Percentiles rank a stretch among this genome's conserved stretches.
Conservation (phyloP, 2,329 filamentous ascomycete genomes). For the Trichoderma cornu-damae region DNA sequence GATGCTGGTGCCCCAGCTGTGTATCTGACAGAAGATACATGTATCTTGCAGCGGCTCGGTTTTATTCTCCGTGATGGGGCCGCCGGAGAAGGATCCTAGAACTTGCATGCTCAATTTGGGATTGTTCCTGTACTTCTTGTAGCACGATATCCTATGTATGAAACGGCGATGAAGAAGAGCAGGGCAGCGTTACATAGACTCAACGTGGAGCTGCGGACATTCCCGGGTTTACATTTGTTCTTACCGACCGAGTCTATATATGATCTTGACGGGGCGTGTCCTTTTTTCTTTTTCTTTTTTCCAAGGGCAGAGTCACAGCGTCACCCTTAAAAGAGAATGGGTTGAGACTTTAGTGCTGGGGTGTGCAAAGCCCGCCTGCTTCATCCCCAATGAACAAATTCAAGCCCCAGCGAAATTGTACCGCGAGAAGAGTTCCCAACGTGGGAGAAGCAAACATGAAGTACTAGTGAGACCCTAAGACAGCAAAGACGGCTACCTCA, state of each 20-base stretch:
- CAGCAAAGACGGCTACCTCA: not conserved
- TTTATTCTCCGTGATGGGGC: constrained; percentile 9
- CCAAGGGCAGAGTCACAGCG: not conserved
- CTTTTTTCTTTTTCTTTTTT: not conserved
- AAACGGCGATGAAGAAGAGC: not conserved
- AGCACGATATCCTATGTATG: not conserved
- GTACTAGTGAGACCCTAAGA: not conserved
- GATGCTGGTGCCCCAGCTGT: not conserved
- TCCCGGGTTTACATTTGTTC: not conserved
- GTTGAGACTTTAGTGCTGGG: not conserved
- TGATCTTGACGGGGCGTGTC: not conserved
- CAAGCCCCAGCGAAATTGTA: not conserved
- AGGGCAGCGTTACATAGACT: not conserved
- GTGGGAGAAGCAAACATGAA: constrained; percentile 9
- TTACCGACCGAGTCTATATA: not conserved
- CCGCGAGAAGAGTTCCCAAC: not conserved
- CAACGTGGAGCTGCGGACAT: not conserved
- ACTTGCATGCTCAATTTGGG: not conserved
- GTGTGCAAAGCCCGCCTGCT: not conserved
- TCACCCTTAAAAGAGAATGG: not conserved
- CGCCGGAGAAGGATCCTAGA: not conserved
- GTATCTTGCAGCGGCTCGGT: not conserved
- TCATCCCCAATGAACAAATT: not conserved
- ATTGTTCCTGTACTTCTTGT: not conserved
- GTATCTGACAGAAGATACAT: not conserved